These are phyloP conservation scores for Vitis hybrid DNA, from an alignment of 177 flowering plant genomes.

Conservation along the genomic window DNA sequence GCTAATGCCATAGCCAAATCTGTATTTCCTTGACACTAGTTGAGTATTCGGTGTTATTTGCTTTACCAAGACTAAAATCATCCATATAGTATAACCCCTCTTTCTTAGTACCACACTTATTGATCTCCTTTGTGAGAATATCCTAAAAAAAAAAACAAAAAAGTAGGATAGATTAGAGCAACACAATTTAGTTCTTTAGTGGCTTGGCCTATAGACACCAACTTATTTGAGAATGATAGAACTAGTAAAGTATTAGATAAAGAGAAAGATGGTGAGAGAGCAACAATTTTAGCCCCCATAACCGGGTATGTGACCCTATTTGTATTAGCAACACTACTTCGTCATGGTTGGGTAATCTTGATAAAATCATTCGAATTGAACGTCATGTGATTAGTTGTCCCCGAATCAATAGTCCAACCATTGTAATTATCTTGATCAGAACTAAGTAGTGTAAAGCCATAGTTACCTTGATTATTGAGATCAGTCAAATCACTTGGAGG, in stretches of 20 bases:
- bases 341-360: too few relatives aligned
- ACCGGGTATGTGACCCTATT: not conserved
- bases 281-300: not conserved
- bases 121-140: slow-evolving; percentile 13
- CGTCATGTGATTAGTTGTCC: slow-evolving; percentile 4
- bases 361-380: not conserved
- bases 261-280: not conserved
- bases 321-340: not conserved
- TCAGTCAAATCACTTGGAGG: too few relatives aligned
- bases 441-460: too few relatives aligned
- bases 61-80: not conserved
- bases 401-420: slow-evolving; percentile 4
- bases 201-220: not conserved
- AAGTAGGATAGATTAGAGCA: slow-evolving; percentile 8
- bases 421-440: too few relatives aligned
- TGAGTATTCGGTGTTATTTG: not conserved
- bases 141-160: slow-evolving; percentile 4
- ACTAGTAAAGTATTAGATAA: slow-evolving; percentile 4
- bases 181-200: not conserved
- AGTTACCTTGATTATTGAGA: too few relatives aligned
- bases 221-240: not conserved
- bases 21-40: too few relatives aligned
- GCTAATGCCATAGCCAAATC: too few relatives aligned
- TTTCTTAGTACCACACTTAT: slow-evolving; percentile 13
- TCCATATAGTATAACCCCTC: slow-evolving; percentile 4